Base-by-base conservation (phyloP, 164 flowering plant genomes). In the Vitis vinifera region DNA sequence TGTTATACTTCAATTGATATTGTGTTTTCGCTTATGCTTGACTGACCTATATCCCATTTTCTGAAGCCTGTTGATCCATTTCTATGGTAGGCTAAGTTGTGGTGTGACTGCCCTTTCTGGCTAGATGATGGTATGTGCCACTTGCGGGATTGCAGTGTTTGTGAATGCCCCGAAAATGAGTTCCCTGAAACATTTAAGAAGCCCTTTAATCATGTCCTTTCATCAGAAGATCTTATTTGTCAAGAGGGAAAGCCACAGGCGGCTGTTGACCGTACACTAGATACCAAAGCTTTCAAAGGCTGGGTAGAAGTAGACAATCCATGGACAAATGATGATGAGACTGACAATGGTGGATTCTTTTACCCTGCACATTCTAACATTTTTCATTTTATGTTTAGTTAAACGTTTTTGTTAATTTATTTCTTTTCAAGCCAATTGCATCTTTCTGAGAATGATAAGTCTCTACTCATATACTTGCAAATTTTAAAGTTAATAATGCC, bases 101-200 rank as follows among this genome's bases (percentile, higher is more conserved):
- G 97, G 97, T 96, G 99, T 80, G 95, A 96, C 77, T 96, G 99
- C 78, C 97, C 98, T 55, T 96, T 93, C 82, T 96, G 99, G 99
- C 99, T 88, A 51, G 99, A 96, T 73, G 99, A 96, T 82, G 99
- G 99, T 12, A 91, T 96, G 99, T 96, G 99, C 78, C 94, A 89
- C 44, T 76, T 96, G 79, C 84, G 98, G 69, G 99, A 96, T 71
- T 96, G 99, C 77, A 93, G 98, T 81, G 97, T 96, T 16, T 96
- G 99, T 79, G 99, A 96, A 82, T 96, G 98, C 70, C 91, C 97
- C 10, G 98, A 93, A 67, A 90, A 62, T 76, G 99, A 96, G 76
- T 93, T 96, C 67, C 99, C 99, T 10, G 93, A 89, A 82, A 62
- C 78, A 65, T 96, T 96, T 63, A 96, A 83, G 82, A 85, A 80